phyloP scores from a whole-genome alignment of 176 grass and related monocot species.

The Carex cristatella region DNA sequence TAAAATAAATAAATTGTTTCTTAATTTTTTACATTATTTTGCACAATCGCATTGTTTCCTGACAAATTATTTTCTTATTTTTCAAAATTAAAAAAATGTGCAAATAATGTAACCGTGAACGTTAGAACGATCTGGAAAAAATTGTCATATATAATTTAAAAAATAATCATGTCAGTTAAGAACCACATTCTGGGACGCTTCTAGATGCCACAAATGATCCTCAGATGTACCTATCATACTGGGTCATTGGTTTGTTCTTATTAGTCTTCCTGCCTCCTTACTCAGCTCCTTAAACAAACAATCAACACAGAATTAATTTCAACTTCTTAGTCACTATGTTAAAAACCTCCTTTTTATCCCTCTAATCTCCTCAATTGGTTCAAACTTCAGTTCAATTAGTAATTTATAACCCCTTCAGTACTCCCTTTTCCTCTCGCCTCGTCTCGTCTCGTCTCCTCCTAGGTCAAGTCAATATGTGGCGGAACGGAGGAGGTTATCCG shows the following conservation, averaged over 20 bases:
- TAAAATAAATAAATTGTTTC: too few relatives aligned
- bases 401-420: neutral
- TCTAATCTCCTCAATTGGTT: neutral
- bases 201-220: neutral
- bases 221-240: neutral
- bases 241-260: neutral
- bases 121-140: neutral
- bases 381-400: neutral
- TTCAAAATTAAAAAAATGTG: too few relatives aligned
- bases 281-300: neutral
- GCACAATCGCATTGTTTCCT: too few relatives aligned
- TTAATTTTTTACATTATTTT: too few relatives aligned
- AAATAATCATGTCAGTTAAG: neutral
- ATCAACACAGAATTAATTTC: neutral
- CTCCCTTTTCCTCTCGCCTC: neutral
- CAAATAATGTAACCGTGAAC: neutral
- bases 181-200: neutral
- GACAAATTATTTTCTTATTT: too few relatives aligned
- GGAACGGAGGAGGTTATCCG: neutral
- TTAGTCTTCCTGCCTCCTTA: neutral
- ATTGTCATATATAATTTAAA: neutral
- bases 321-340: neutral
- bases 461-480: neutral
- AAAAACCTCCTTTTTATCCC: neutral
- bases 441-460: too few relatives aligned